Conservation (phyloP, 192 early-diverging fungal genomes). For the Umbelopsis ramanniana region DNA sequence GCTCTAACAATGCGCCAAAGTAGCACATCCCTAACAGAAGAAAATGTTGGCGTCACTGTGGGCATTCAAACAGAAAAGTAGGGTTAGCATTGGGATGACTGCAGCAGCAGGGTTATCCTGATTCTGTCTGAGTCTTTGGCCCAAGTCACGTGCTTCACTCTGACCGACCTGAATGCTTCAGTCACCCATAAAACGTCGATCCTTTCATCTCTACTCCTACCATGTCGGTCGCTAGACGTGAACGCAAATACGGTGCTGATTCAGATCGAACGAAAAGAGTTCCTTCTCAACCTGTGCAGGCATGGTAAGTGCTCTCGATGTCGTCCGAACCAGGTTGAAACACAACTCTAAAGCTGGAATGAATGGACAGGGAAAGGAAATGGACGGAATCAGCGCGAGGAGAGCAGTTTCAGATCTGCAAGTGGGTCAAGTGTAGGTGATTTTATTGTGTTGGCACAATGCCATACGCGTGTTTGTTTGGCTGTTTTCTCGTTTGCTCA, state of each 20-base stretch:
- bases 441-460: background rate
- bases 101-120: no score
- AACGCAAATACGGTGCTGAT: constrained; percentile 19
- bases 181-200: background rate
- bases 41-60: no score
- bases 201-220: background rate
- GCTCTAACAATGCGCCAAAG: no score
- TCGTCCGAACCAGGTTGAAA: background rate
- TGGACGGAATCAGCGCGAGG: constrained; percentile 13
- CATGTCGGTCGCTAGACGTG: constrained; percentile 14
- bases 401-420: background rate
- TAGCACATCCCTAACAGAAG: no score
- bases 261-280: constrained; percentile 15
- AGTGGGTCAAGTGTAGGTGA: constrained; percentile 13
- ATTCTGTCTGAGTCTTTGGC: no score
- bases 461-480: no score
- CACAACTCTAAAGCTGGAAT: background rate
- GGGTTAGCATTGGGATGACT: no score
- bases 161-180: background rate
- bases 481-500: no score
- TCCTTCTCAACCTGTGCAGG: constrained; percentile 18
- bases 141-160: no score
- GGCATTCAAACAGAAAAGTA: no score
- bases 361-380: constrained; percentile 1
- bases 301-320: background rate